Percentiles rank a stretch among this genome's conserved stretches.
These are phyloP conservation scores for Sechiopsis laciniata DNA, from an alignment of 306 rosid genomes.

Conservation along the genomic window DNA sequence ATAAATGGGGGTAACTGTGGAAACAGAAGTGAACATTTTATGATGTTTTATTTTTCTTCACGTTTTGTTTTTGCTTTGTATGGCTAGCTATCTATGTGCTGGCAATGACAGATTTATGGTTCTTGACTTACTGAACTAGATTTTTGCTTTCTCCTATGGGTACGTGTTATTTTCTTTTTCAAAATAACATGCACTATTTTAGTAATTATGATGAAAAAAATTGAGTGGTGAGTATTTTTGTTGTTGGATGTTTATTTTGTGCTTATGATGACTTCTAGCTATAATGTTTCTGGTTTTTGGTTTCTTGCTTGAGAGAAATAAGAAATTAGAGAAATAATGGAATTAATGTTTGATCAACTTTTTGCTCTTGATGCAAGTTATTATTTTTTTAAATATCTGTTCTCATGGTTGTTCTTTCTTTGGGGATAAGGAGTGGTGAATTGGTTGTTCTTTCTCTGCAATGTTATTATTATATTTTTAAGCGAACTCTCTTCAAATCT, in stretches of 20 bases:
- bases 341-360: not conserved
- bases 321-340: not conserved
- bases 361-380: not conserved
- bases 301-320: not conserved
- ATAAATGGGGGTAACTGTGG: not conserved
- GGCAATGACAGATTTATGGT: not conserved
- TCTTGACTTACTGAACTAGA: not conserved
- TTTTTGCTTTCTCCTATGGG: not conserved
- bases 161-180: not conserved
- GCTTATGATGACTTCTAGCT: not conserved
- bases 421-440: not conserved
- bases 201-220: not conserved
- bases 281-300: constrained; percentile 3
- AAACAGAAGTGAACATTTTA: not conserved
- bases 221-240: not conserved
- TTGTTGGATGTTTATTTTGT: not conserved
- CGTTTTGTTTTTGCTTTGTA: not conserved
- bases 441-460: not conserved
- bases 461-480: not conserved
- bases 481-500: constrained; percentile 4
- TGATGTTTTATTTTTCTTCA: not conserved
- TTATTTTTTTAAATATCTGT: not conserved
- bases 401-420: not conserved
- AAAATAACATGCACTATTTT: constrained; percentile 3
- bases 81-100: not conserved